These are phyloP conservation scores for Bryum argenteum DNA, from an alignment of 225 moss, liverwort and hornwort genomes.

Conservation along the genomic window DNA sequence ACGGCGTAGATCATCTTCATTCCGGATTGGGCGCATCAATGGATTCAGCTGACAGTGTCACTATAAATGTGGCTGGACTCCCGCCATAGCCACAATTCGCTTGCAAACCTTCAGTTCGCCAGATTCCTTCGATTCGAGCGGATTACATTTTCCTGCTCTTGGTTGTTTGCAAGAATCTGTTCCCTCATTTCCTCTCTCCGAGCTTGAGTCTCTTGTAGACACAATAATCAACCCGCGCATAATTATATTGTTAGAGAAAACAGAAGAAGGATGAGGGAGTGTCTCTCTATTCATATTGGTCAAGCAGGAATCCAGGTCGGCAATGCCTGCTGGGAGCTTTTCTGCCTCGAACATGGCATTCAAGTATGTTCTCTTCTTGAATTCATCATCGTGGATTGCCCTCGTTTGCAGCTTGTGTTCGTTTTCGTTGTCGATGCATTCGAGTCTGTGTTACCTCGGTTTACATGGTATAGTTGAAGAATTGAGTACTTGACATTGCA, in stretches of 20 bases:
- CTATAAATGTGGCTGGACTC: constrained; percentile 30
- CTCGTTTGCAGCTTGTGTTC: no score
- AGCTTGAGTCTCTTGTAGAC: background rate
- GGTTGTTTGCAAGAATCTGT: background rate
- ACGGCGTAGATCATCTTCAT: constrained; percentile 33
- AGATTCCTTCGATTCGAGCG: constrained; percentile 24
- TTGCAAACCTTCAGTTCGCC: constrained; percentile 25
- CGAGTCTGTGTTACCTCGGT: no score
- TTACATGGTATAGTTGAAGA: no score
- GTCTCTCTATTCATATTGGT: constrained; percentile 49
- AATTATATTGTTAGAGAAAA: background rate
- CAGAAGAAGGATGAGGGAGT: constrained; percentile 41
- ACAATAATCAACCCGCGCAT: constrained; percentile 1
- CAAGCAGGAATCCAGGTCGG: constrained; percentile 52
- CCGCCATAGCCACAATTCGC: constrained; percentile 39
- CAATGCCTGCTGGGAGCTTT: constrained; percentile 56
- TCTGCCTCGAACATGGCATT: constrained; percentile 55
- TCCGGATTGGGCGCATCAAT: constrained; percentile 29
- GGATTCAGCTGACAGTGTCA: constrained; percentile 49
- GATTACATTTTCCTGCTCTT: background rate
- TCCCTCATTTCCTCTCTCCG: background rate
- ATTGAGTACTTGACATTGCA: no score
- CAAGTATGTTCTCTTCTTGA: constrained; percentile 32
- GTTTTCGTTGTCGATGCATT: no score
- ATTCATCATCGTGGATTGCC: background rate